Evolutionary conservation across 768 basidiomycete genomes (phyloP).

Genomic region (Tricholoma matsutake): DNA sequence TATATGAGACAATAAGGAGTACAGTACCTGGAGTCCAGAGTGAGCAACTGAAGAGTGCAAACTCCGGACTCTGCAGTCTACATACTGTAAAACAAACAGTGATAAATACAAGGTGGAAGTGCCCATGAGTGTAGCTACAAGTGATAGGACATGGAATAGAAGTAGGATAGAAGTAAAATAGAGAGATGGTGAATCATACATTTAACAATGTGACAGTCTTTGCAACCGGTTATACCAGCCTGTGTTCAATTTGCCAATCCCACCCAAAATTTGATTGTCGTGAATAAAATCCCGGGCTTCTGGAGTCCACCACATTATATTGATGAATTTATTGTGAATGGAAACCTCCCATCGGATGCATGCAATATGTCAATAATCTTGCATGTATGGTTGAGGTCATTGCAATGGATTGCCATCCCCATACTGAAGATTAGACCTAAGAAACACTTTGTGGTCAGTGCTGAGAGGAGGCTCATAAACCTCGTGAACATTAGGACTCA

Average conservation of each 20-base stretch:
- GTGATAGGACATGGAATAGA: too few relatives aligned
- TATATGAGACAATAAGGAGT: too few relatives aligned
- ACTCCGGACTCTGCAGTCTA: too few relatives aligned
- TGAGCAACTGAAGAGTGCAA: too few relatives aligned
- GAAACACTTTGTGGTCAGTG: not conserved
- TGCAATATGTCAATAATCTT: not conserved
- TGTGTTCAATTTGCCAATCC: not conserved
- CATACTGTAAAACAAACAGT: too few relatives aligned
- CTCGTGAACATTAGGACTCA: not conserved
- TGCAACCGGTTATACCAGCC: not conserved
- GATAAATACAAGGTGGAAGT: too few relatives aligned
- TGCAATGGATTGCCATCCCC: not conserved
- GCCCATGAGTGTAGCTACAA: too few relatives aligned
- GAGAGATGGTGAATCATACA: too few relatives aligned
- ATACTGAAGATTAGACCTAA: not conserved
- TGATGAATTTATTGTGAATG: not conserved
- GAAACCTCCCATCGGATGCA: not conserved
- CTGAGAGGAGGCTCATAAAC: not conserved
- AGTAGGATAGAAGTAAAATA: too few relatives aligned
- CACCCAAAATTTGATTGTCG: not conserved
- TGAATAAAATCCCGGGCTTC: not conserved
- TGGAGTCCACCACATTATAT: not conserved
- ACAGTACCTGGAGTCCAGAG: too few relatives aligned
- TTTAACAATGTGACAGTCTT: too few relatives aligned
- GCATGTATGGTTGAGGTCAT: not conserved